A percentile compares a stretch with the other conserved stretches of the same genome.
Evolutionary conservation across 257 asterid species (phyloP).

Genomic region (Lycium barbarum): DNA sequence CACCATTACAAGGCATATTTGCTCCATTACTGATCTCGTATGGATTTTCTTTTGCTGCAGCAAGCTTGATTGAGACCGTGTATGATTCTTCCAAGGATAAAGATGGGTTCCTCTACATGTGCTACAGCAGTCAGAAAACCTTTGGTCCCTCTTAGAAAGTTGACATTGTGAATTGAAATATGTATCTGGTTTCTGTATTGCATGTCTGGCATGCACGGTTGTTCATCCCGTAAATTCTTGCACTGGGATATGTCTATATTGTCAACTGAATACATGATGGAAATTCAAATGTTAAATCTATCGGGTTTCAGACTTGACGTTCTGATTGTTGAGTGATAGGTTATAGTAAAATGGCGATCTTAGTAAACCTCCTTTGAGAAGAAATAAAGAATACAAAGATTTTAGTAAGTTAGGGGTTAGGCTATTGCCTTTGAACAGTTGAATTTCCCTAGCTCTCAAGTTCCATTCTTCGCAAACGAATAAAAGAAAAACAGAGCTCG

Average conservation of each 20-base stretch:
- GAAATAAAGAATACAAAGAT: constrained; percentile 10
- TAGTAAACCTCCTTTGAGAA: neutral
- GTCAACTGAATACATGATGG: neutral
- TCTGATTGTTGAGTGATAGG: neutral
- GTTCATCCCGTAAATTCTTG: constrained; percentile 20
- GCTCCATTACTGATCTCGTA: neutral
- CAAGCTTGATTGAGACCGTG: constrained; percentile 72
- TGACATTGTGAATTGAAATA: constrained; percentile 12
- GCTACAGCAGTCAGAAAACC: constrained; percentile 97
- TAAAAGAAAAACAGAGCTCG: neutral
- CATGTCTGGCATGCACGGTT: constrained; percentile 17
- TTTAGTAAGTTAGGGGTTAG: neutral
- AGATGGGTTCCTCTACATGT: constrained; percentile 94
- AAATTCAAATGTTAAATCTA: neutral
- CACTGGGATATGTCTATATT: neutral
- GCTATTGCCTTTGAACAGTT: neutral
- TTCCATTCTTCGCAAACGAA: neutral
- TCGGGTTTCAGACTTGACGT: neutral
- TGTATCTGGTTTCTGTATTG: neutral
- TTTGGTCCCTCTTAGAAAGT: constrained; percentile 46
- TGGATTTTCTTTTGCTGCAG: constrained; percentile 46
- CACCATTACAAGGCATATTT: neutral
- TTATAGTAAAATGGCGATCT: constrained; percentile 5
- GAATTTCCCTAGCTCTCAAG: neutral
- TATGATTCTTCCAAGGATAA: constrained; percentile 76